phyloP scores from a whole-genome alignment of 129 eudicot genomes.

The Arctium lappa region DNA sequence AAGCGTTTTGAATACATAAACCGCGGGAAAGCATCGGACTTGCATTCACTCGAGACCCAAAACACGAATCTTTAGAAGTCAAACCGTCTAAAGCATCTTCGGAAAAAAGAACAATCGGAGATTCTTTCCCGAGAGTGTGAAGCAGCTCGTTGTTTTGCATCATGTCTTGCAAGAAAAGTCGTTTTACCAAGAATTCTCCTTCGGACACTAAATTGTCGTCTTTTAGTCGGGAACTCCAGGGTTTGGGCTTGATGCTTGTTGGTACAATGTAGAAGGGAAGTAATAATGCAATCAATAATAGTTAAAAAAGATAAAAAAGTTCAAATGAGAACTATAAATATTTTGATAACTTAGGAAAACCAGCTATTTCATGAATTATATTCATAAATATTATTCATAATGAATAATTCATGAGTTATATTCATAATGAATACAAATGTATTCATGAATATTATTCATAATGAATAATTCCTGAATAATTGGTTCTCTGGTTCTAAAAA shows the following conservation, averaged over 20 bases:
- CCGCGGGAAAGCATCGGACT: constrained; percentile 17
- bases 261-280: constrained; percentile 33
- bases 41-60: constrained; percentile 31
- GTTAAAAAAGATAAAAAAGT: too few species aligned
- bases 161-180: constrained; percentile 56
- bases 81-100: constrained; percentile 34
- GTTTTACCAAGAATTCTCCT: constrained; percentile 62
- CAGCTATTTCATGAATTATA: too few species aligned
- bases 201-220: constrained; percentile 46
- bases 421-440: too few species aligned
- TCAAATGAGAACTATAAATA: too few species aligned
- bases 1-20: constrained; percentile 31
- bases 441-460: too few species aligned
- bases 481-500: too few species aligned
- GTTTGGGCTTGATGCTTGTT: constrained; percentile 31
- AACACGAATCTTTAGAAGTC: constrained; percentile 28
- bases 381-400: too few species aligned
- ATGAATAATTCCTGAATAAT: too few species aligned
- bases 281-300: background rate
- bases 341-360: too few species aligned
- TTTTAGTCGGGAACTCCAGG: constrained; percentile 57
- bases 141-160: constrained; percentile 50
- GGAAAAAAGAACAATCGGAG: constrained; percentile 53
- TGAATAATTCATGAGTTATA: too few species aligned
- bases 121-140: constrained; percentile 52